Evolutionary conservation across 306 rosid species (phyloP), one percentile per base, ranked within the genome.

Genomic region (Vicia villosa): DNA sequence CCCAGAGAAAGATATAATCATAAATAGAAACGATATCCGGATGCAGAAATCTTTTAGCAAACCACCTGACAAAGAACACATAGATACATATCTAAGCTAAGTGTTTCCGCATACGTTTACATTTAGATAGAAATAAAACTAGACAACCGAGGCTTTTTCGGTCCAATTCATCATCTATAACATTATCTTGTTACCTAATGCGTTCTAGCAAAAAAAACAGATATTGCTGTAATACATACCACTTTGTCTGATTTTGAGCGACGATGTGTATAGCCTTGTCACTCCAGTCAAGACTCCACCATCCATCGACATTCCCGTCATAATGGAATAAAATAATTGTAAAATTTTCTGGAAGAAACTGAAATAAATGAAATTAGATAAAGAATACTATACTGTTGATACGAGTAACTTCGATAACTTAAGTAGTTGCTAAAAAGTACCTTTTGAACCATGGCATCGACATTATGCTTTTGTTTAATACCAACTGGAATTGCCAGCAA

Each of bases 1-100:
- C 99, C 99, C 99, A 95, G n/a, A 95, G 96, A 80, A 95, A 95
- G 77, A 91, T 74, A 70, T 85, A 95, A 86, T 89, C 99, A 83
- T 95, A 95, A 71, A 91, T 79, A 71, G 96, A 91, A 40, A 91
- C 97, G 65, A 95, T 70, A 78, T 90, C 96, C 0, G 99, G 99
- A 74, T 95, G 99, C 43, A 95, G 80, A 84, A 95, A 95, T 52
- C 99, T 89, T 77, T 95, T 91, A 11, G 99, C 99, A 83, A 88
- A 94, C 99, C 99, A 94, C 99, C 99, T 94, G 84, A 36, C 41
- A 69, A 68, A 81, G 77, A 69, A 60, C 50, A 52, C 59, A 41
- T 2, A 32, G 74, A 67, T 28, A 16, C 9, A 51, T 9, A 51
- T 36, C 52, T 4, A 30, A 55, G 46, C 50, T 30, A 36, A 37